Evolutionary conservation across 1,139 yeast species (phyloP), one percentile per base, ranked within the genome.

Genomic region (Debaryomyces fabryi): DNA sequence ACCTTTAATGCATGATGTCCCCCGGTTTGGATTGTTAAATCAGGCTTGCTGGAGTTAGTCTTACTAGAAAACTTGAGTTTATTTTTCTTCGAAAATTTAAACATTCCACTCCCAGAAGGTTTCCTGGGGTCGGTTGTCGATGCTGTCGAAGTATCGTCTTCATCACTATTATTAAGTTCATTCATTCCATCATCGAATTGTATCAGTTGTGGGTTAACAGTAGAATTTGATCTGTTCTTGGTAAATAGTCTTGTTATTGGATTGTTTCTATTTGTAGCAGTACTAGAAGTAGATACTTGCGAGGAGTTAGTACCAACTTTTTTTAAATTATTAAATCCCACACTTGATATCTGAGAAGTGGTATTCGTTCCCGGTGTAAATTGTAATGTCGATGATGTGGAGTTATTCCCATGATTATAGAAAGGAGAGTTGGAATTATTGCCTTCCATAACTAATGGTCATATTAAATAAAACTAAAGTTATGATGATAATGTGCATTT

Each of bases 261-360:
- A 49, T 63, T 67, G 2, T 63, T 55, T 45, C 61, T 64, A 7
- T 57, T 53, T 0, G 66, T 62, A 15, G 68, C 59, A 2, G 54
- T 41, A 38, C 67, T 65, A 2, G 55, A 25, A 13, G 59, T 57
- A 3, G 74, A 67, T 2, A 59, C 45, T 46, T 53, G 60, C 1
- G 78, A 72, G 7, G 65, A 53, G 48, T 70, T 68, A 6, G 78
- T 72, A 33, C 59, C 58, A 29, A 61, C 57, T 50, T 73, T 74
- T 53, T 70, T 73, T 30, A 74, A 54, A 44, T 63, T 74, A 47
- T 64, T 72, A 55, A 74, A 74, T 4, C 76, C 79, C 9, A 74
- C 78, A 46, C 71, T 67, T 2, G 76, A 69, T 3, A 72, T 63
- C 44, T 66, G 73, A 16, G 72, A 62, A 52, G 49, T 12, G 34